Evolutionary conservation across 768 basidiomycete genomes (phyloP), one percentile per base, ranked within the genome.

Genomic region (Cytidiella melzeri): DNA sequence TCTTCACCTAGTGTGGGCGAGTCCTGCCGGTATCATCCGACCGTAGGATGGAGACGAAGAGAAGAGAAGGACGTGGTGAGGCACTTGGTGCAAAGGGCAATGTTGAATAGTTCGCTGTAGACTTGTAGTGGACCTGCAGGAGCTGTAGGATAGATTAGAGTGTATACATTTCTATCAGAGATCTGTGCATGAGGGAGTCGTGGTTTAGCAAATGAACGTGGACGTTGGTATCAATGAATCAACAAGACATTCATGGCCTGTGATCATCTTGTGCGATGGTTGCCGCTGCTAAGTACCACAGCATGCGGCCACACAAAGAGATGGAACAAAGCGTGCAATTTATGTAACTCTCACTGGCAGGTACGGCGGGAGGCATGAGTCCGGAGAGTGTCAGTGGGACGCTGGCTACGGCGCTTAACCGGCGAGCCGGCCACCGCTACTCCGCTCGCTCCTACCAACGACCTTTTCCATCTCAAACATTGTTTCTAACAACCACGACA

Each of bases 281-380:
- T 34, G 30, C 30, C 15, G 30, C 30, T 7, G 30, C 30, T 15
- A 34, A 7, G 15, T 7, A 7, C 30, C n/a, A n/a, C n/a, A 34
- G 15, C 9, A 34, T 34, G 30, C 15, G 30, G 30, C 30, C 30
- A 34, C 30, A 34, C 30, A 34, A 34, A 34, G 30, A 34, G 15
- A 34, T 34, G 30, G 15, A 34, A 34, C 30, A 34, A 34, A 34
- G 15, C 30, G 30, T 34, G 7, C 30, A 34, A 34, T 7, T 7
- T 7, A 34, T 34, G 30, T 7, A 34, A 34, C 9, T 15, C 30
- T 7, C 15, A 7, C 30, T 7, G 15, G 30, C 7, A 34, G 15
- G 30, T 15, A 7, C 9, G 54, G 15, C 45, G 50, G 28, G 45
- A 44, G 20, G 28, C 51, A 41, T 27, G 45, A 49, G 24, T 21